These are phyloP conservation scores for Colletotrichum somersetense DNA, from an alignment of 2,329 filamentous ascomycete genomes.

Conservation along the genomic window DNA sequence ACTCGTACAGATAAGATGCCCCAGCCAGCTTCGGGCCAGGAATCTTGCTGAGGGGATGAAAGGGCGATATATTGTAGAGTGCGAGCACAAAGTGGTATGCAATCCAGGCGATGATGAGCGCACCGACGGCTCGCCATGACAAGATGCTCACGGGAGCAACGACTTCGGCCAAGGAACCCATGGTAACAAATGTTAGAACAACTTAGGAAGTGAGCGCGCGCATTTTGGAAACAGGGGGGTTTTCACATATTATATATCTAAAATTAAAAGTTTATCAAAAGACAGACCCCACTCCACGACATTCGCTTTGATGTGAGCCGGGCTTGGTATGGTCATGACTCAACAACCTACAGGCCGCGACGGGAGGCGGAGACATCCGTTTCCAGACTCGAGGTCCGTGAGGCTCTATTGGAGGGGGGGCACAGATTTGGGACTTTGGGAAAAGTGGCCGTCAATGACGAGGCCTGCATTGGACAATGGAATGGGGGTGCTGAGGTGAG, in stretches of 20 bases:
- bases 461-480: background rate
- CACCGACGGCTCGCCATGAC: background rate
- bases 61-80: conserved; percentile 52
- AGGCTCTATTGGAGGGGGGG: background rate
- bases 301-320: background rate
- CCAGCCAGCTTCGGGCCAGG: conserved; percentile 45
- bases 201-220: background rate
- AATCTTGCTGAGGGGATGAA: conserved; percentile 42
- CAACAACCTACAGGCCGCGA: background rate
- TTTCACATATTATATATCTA: too few species aligned
- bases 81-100: background rate
- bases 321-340: background rate
- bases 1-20: conserved; percentile 42
- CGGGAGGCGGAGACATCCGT: background rate
- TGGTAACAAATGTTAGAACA: accelerated
- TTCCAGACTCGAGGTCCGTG: background rate
- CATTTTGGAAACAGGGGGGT: too few species aligned
- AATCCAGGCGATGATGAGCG: background rate
- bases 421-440: background rate
- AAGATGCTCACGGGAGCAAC: background rate
- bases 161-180: background rate
- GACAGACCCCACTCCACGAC: background rate
- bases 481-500: background rate
- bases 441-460: background rate
- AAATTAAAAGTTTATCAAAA: too few species aligned